Evolutionary conservation across 768 basidiomycete species (phyloP).

Genomic region (Tricholoma matsutake): DNA sequence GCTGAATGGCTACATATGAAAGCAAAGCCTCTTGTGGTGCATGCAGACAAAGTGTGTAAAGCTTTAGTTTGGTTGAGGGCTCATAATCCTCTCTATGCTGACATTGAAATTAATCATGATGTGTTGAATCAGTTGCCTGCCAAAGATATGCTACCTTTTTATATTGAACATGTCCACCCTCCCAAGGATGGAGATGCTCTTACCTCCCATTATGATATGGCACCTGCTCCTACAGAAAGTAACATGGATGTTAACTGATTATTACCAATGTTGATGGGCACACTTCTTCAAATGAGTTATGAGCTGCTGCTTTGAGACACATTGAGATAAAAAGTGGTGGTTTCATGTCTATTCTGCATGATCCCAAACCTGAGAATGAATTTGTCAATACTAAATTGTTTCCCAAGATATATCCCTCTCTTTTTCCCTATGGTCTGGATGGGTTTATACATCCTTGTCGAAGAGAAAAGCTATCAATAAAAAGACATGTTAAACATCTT

Average conservation of each 20-base stretch:
- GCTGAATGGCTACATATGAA: too few relatives aligned
- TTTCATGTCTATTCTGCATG: too few relatives aligned
- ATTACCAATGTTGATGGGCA: not conserved
- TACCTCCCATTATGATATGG: not conserved
- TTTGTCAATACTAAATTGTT: slow-evolving; percentile 35
- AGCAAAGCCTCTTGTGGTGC: slow-evolving; percentile 33
- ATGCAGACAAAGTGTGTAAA: slow-evolving; percentile 24
- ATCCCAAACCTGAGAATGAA: slow-evolving; percentile 28
- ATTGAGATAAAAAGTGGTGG: too few relatives aligned
- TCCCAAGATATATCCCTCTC: too few relatives aligned
- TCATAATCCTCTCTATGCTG: slow-evolving; percentile 36
- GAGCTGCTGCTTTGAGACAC: too few relatives aligned
- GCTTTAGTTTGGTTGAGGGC: slow-evolving; percentile 34
- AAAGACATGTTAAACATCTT: slow-evolving; percentile 30
- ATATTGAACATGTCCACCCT: too few relatives aligned
- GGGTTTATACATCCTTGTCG: too few relatives aligned
- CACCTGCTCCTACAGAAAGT: too few relatives aligned
- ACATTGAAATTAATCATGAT: too few relatives aligned
- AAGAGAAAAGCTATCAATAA: slow-evolving; percentile 23
- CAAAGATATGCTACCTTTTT: not conserved
- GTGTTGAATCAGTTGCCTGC: slow-evolving; percentile 6
- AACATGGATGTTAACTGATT: not conserved
- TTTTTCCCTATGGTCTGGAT: slow-evolving; percentile 32
- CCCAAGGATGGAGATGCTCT: not conserved
- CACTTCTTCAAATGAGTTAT: too few relatives aligned